Conservation (phyloP, 768 basidiomycete species). For the Amanita molliuscula region DNA sequence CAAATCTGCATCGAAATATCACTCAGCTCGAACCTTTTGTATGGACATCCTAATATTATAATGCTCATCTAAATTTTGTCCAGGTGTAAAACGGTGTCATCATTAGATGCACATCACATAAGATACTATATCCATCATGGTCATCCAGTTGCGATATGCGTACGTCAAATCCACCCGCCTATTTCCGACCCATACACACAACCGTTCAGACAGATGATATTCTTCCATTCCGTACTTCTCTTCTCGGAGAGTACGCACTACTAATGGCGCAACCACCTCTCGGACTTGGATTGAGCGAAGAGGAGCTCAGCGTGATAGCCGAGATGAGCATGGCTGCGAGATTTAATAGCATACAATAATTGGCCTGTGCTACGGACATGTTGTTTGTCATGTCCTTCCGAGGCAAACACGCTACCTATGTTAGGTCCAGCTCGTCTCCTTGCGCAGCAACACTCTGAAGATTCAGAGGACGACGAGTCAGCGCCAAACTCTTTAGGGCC, state of each 20-base stretch:
- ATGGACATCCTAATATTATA: slow-evolving; percentile 15
- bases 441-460: slow-evolving; percentile 10
- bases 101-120: slow-evolving; percentile 66
- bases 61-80: neutral
- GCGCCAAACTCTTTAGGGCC: slow-evolving; percentile 34
- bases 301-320: slow-evolving; percentile 45
- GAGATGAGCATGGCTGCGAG: slow-evolving; percentile 49
- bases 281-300: slow-evolving; percentile 57
- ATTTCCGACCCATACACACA: neutral
- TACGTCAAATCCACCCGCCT: slow-evolving; percentile 25
- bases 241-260: slow-evolving; percentile 71
- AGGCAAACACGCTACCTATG: neutral
- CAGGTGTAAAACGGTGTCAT: slow-evolving; percentile 61
- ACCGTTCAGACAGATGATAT: slow-evolving; percentile 68
- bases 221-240: slow-evolving; percentile 66
- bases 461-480: slow-evolving; percentile 23
- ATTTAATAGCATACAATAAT: slow-evolving; percentile 11
- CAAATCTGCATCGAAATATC: slow-evolving; percentile 72
- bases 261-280: slow-evolving; percentile 62
- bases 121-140: slow-evolving; percentile 47
- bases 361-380: neutral
- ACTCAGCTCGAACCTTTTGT: slow-evolving; percentile 71
- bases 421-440: slow-evolving; percentile 47
- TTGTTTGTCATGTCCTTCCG: neutral
- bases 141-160: slow-evolving; percentile 72